These are phyloP conservation scores for Ilyonectria mors-panacis DNA, from an alignment of 2,329 filamentous ascomycete species.

Conservation along the genomic window DNA sequence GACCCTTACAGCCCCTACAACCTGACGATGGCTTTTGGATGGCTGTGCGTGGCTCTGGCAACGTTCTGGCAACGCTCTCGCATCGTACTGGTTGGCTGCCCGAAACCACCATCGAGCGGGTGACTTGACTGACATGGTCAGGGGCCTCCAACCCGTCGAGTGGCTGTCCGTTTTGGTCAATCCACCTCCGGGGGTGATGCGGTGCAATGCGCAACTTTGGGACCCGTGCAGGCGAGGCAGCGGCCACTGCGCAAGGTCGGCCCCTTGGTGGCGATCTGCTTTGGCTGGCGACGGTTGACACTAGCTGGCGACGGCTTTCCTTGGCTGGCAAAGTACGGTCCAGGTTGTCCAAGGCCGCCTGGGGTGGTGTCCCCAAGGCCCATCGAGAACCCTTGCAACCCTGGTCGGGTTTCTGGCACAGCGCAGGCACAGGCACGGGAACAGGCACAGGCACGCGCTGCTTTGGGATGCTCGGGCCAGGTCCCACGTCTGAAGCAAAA, in stretches of 20 bases:
- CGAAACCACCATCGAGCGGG: slow-evolving; percentile 1
- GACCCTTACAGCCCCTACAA: background rate
- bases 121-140: slow-evolving; percentile 22
- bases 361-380: slow-evolving; percentile 1
- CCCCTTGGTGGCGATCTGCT: slow-evolving; percentile 25
- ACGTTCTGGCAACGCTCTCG: background rate
- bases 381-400: slow-evolving; percentile 24
- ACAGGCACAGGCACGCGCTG: slow-evolving; percentile 5
- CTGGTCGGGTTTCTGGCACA: slow-evolving; percentile 15
- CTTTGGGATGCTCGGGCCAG: background rate
- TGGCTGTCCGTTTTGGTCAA: slow-evolving; percentile 25
- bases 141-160: slow-evolving; percentile 21
- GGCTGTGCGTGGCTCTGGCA: background rate
- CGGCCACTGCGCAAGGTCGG: slow-evolving; percentile 23
- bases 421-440: slow-evolving; percentile 12
- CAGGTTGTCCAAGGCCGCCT: background rate
- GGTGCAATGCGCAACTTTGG: slow-evolving; percentile 23
- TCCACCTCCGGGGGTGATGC: slow-evolving; percentile 19
- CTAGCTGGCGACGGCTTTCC: slow-evolving; percentile 10
- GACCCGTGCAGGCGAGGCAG: slow-evolving; percentile 16
- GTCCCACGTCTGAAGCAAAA: background rate
- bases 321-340: slow-evolving; percentile 16
- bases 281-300: slow-evolving; percentile 6
- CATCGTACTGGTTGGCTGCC: background rate
- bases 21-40: background rate